Evolutionary conservation across 2,329 filamentous ascomycete genomes (phyloP).

Genomic region (Scytalidium sp.): DNA sequence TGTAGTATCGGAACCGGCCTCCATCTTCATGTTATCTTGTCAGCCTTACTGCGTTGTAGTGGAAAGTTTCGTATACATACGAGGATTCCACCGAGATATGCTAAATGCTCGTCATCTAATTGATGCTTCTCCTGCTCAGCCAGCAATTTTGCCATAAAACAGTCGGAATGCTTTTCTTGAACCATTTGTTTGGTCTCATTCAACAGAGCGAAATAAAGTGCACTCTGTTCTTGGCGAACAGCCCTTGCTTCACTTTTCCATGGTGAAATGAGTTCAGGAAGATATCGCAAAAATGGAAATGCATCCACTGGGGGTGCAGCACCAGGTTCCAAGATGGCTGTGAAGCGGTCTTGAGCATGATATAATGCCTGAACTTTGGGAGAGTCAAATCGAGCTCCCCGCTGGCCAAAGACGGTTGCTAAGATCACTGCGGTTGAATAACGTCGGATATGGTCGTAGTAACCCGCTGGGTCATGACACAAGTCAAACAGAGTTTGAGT

Average conservation of each 20-base stretch:
- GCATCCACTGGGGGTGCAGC: constrained; percentile 1
- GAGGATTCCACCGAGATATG: not conserved
- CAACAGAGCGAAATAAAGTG: not conserved
- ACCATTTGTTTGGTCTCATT: not conserved
- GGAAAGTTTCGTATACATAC: not conserved
- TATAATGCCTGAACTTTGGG: not conserved
- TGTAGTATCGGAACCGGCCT: constrained; percentile 1
- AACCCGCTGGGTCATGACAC: not conserved
- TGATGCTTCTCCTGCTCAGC: not conserved
- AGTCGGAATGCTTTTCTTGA: not conserved
- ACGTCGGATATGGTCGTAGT: not conserved
- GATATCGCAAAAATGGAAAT: not conserved
- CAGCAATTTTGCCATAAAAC: not conserved
- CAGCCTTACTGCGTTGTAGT: not conserved
- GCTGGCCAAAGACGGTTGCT: not conserved
- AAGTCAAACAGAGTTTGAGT: constrained; percentile 16
- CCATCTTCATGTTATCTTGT: not conserved
- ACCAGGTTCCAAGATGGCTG: not conserved
- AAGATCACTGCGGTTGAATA: not conserved
- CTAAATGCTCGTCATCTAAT: constrained; percentile 1
- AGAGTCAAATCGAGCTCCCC: not conserved
- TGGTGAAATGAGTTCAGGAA: not conserved
- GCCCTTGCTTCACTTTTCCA: constrained; percentile 1
- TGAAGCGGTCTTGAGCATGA: not conserved
- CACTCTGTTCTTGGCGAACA: not conserved